Evolutionary conservation across 176 grass and related monocot species (phyloP).

Genomic region (Raddia guianensis): DNA sequence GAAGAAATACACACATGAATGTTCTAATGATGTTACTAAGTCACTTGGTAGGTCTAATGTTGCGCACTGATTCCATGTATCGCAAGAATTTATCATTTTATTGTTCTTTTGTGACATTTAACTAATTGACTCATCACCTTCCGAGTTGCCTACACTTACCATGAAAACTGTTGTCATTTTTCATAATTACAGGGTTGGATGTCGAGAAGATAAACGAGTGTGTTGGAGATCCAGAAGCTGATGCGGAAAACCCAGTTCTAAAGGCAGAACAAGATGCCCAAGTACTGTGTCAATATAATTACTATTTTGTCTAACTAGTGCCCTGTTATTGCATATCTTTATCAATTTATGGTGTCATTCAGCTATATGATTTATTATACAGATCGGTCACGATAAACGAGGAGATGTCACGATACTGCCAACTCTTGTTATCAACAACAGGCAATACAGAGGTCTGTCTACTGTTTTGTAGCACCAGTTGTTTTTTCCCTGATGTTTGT

Average conservation of each 20-base stretch:
- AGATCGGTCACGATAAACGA: slow-evolving; percentile 77
- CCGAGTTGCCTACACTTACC: slow-evolving; percentile 4
- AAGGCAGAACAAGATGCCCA: slow-evolving; percentile 91
- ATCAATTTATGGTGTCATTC: slow-evolving; percentile 31
- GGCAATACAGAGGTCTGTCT: slow-evolving; percentile 78
- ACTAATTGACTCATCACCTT: neutral
- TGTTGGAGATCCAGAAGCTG: slow-evolving; percentile 75
- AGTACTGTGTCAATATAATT: slow-evolving; percentile 44
- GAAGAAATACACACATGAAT: slow-evolving; percentile 76
- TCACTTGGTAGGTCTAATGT: slow-evolving; percentile 67
- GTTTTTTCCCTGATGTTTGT: slow-evolving; percentile 39
- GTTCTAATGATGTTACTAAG: slow-evolving; percentile 66
- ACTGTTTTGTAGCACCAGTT: slow-evolving; percentile 27
- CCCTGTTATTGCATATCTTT: neutral
- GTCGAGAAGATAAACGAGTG: slow-evolving; percentile 66
- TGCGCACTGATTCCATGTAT: slow-evolving; percentile 20
- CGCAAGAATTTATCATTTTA: slow-evolving; percentile 19
- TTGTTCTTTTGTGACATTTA: neutral
- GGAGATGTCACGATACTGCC: slow-evolving; percentile 95
- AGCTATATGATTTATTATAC: slow-evolving; percentile 29
- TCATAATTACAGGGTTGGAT: slow-evolving; percentile 61
- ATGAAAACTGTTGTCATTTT: neutral
- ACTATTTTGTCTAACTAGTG: slow-evolving; percentile 14
- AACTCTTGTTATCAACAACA: slow-evolving; percentile 85
- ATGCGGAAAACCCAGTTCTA: slow-evolving; percentile 73